Percentiles rank a stretch among this genome's conserved stretches.
These are phyloP conservation scores for Amanita polypyramis DNA, from an alignment of 768 basidiomycete genomes.

Conservation along the genomic window DNA sequence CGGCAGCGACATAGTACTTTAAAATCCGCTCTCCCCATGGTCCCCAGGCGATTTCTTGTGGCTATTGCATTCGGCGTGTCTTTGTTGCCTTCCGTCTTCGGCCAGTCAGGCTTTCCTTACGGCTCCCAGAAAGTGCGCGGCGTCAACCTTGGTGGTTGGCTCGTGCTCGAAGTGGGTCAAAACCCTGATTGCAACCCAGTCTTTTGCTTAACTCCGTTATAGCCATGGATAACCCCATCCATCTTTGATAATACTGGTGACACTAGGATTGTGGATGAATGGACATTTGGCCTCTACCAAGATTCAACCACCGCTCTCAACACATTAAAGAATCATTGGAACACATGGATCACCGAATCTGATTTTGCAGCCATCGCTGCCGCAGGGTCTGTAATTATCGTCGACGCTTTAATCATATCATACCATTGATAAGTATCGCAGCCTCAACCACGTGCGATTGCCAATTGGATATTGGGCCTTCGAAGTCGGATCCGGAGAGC, in stretches of 20 bases:
- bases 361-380: constrained; percentile 70
- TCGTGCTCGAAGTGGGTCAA: constrained; percentile 31
- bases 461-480: constrained; percentile 91
- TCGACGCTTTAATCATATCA: neutral
- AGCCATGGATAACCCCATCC: constrained; percentile 76
- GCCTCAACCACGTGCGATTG: constrained; percentile 73
- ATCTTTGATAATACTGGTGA: constrained; percentile 61
- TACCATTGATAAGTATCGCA: constrained; percentile 16
- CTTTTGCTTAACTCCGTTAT: constrained; percentile 8
- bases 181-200: neutral
- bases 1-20: no score
- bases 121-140: constrained; percentile 68
- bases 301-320: constrained; percentile 32
- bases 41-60: constrained; percentile 10
- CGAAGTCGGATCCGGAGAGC: constrained; percentile 71
- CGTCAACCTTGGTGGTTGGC: constrained; percentile 67
- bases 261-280: constrained; percentile 59
- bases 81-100: constrained; percentile 15
- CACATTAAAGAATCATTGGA: constrained; percentile 60
- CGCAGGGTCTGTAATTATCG: constrained; percentile 44
- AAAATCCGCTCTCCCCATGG: constrained; percentile 1
- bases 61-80: constrained; percentile 9
- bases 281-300: constrained; percentile 65
- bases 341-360: constrained; percentile 73
- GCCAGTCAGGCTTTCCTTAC: constrained; percentile 51